Evolutionary conservation across 116 monocot genomes (phyloP).

Genomic region (Iris pallida): DNA sequence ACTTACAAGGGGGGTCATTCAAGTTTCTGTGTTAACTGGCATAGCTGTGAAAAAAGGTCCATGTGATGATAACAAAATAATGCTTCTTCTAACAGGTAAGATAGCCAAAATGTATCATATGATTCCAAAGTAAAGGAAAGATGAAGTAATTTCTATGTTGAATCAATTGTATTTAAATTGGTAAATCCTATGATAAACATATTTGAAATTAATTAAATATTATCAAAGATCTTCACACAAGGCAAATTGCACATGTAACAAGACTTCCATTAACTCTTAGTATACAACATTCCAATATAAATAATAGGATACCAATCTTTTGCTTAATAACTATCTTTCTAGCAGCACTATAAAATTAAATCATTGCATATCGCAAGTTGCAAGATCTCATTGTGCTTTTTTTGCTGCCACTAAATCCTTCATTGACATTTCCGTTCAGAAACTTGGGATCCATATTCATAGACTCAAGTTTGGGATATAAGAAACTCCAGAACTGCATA

Average conservation of each 20-base stretch:
- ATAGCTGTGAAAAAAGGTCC: too few relatives aligned
- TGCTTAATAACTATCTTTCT: neutral
- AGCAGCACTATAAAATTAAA: neutral
- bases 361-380: slow-evolving; percentile 77
- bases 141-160: too few relatives aligned
- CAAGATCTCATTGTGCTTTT: slow-evolving; percentile 95
- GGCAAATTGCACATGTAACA: too few relatives aligned
- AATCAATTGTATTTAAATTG: neutral
- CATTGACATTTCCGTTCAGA: slow-evolving; percentile 95
- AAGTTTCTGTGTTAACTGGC: too few relatives aligned
- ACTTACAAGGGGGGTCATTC: too few relatives aligned
- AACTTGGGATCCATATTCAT: slow-evolving; percentile 81
- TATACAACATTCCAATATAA: neutral
- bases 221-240: neutral
- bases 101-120: too few relatives aligned
- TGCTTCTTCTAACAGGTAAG: too few relatives aligned
- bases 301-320: neutral
- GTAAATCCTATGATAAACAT: neutral
- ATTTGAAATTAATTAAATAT: neutral
- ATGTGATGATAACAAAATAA: too few relatives aligned
- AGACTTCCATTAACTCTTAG: neutral
- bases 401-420: slow-evolving; percentile 98
- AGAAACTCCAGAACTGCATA: slow-evolving; percentile 81
- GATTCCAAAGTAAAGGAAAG: too few relatives aligned
- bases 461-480: slow-evolving; percentile 61